phyloP scores from a whole-genome alignment of 169 alveolate genomes.

The Eimeria praecox region DNA sequence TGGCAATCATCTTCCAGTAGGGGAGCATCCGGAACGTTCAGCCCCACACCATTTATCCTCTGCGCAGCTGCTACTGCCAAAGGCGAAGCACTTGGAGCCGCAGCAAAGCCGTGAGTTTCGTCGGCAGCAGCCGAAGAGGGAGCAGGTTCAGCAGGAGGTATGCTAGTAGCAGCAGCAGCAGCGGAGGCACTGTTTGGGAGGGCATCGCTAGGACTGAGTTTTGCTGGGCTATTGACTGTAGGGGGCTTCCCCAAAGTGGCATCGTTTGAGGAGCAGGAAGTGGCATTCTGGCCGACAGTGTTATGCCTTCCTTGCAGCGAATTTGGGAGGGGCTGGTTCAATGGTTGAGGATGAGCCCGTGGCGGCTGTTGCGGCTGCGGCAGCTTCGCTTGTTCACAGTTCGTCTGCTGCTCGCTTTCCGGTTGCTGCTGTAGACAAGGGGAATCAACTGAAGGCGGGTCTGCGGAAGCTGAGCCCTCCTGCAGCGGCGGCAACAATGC shows the following conservation, averaged over 20 bases:
- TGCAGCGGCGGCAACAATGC: neutral
- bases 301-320: neutral
- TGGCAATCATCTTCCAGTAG: neutral
- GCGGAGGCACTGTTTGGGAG: neutral
- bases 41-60: constrained; percentile 9
- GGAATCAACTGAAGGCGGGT: neutral
- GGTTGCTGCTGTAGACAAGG: neutral
- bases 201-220: neutral
- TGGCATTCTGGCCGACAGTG: neutral
- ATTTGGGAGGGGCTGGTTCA: neutral
- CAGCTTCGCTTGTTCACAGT: neutral
- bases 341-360: constrained; percentile 27
- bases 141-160: constrained; percentile 12
- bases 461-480: neutral
- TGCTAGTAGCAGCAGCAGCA: neutral
- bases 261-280: neutral
- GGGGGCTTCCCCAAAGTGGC: neutral
- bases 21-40: neutral
- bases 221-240: neutral
- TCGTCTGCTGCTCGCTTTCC: neutral
- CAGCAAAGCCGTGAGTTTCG: neutral
- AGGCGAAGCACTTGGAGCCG: neutral
- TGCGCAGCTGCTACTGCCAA: constrained; percentile 4
- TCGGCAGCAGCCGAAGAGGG: neutral
- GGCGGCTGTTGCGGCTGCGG: constrained; percentile 61